These are phyloP conservation scores for Plantago major DNA, from an alignment of 257 asterid genomes.

Conservation along the genomic window DNA sequence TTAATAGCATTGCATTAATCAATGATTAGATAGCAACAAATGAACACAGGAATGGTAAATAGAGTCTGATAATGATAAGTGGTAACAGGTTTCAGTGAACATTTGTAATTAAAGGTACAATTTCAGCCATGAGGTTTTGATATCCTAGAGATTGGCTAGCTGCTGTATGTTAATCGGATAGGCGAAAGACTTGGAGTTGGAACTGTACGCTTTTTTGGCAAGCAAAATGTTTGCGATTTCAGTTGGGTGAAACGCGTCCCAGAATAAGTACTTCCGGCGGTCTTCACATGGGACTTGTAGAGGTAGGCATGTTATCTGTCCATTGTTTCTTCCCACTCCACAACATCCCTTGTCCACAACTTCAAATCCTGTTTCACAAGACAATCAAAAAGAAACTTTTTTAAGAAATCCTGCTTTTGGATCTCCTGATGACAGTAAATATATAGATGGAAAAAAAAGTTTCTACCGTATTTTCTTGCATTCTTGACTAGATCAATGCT, in stretches of 20 bases:
- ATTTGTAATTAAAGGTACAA: too few relatives aligned
- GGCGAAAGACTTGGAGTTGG: constrained; percentile 51
- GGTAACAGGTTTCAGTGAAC: too few relatives aligned
- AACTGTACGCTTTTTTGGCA: constrained; percentile 59
- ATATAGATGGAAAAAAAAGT: neutral
- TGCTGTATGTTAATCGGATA: constrained; percentile 82
- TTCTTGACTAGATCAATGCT: constrained; percentile 53
- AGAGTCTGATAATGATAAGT: too few relatives aligned
- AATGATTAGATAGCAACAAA: too few relatives aligned
- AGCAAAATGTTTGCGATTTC: constrained; percentile 75
- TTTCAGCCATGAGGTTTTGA: neutral
- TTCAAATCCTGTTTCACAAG: constrained; percentile 51
- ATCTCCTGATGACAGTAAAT: neutral
- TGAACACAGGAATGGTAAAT: too few relatives aligned
- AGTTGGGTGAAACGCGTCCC: constrained; percentile 95
- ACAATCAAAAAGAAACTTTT: neutral
- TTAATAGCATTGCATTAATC: too few relatives aligned
- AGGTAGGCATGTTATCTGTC: constrained; percentile 88
- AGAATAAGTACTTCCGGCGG: constrained; percentile 55
- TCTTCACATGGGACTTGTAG: constrained; percentile 62
- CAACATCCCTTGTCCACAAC: constrained; percentile 83
- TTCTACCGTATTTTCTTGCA: constrained; percentile 61
- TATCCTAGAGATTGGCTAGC: constrained; percentile 46
- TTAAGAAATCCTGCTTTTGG: neutral
- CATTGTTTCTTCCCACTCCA: constrained; percentile 86